Conservation (phyloP, 257 asterid species). For the Striga asiatica region DNA sequence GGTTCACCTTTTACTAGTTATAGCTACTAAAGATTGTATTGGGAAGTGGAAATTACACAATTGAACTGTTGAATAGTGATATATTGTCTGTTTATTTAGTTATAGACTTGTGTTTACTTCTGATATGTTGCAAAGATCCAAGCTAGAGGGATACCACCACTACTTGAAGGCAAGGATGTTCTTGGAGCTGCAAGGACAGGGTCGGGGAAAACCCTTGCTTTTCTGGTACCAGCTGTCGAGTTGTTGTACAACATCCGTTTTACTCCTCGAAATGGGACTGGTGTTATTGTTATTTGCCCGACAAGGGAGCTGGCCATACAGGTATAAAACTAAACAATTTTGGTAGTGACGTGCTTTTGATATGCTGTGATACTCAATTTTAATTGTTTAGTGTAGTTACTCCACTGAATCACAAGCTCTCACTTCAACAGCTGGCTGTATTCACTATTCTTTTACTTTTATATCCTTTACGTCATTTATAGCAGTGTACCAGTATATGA, state of each 20-base stretch:
- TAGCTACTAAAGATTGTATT: constrained; percentile 2
- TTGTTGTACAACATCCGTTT: constrained; percentile 42
- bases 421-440: no score
- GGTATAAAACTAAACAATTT: constrained; percentile 22
- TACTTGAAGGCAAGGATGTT: constrained; percentile 68
- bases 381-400: no score
- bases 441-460: no score
- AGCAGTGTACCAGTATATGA: no score
- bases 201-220: constrained; percentile 94
- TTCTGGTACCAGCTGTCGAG: constrained; percentile 80
- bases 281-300: constrained; percentile 83
- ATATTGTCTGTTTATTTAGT: neutral
- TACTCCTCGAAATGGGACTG: constrained; percentile 81
- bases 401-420: no score
- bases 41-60: no score
- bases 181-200: no score
- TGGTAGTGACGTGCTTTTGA: no score
- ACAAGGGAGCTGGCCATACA: constrained; percentile 94
- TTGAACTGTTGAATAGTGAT: neutral
- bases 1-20: no score
- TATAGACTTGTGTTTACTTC: neutral
- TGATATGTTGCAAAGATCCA: constrained; percentile 52
- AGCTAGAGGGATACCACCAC: constrained; percentile 76
- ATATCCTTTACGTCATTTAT: no score
- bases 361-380: no score